Evolutionary conservation across 495 filamentous ascomycete genomes (phyloP).

Genomic region (Tetracladium setigerum): DNA sequence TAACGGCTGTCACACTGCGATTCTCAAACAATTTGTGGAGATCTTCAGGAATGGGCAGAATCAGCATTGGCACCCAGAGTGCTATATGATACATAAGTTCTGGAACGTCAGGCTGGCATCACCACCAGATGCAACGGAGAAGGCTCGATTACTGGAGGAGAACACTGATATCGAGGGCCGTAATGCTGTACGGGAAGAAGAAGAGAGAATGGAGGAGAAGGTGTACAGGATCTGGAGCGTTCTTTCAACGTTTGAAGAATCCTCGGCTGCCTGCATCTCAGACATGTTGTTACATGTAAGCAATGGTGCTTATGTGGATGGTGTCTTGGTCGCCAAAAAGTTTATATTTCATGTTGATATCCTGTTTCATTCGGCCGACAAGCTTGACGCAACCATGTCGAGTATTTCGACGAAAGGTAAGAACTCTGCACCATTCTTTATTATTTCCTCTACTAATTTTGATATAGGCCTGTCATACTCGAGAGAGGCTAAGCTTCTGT

Average conservation of each 20-base stretch:
- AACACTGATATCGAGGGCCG: constrained; percentile 65
- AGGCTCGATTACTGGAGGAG: constrained; percentile 33
- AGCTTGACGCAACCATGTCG: constrained; percentile 65
- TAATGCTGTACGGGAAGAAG: constrained; percentile 67
- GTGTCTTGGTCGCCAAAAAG: constrained; percentile 89
- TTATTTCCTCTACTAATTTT: constrained; percentile 22
- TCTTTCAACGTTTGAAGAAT: constrained; percentile 93
- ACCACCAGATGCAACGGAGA: constrained; percentile 38
- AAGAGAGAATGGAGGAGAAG: constrained; percentile 95
- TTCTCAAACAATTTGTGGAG: constrained; percentile 98
- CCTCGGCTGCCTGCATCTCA: constrained; percentile 94
- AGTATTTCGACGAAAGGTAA: constrained; percentile 67
- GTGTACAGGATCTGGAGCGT: constrained; percentile 98
- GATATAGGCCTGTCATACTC: constrained; percentile 79
- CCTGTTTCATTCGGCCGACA: constrained; percentile 82
- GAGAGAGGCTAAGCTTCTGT: constrained; percentile 92
- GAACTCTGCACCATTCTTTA: background rate
- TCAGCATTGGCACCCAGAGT: constrained; percentile 99
- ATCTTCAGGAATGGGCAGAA: constrained; percentile 96
- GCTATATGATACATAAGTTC: constrained; percentile 99
- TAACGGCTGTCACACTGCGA: constrained; percentile 95
- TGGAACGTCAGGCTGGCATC: constrained; percentile 91
- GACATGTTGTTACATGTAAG: constrained; percentile 99
- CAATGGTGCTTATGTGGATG: constrained; percentile 93
- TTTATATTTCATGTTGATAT: constrained; percentile 97